Conservation (phyloP, 495 filamentous ascomycete species). For the Cercophora scortea region DNA sequence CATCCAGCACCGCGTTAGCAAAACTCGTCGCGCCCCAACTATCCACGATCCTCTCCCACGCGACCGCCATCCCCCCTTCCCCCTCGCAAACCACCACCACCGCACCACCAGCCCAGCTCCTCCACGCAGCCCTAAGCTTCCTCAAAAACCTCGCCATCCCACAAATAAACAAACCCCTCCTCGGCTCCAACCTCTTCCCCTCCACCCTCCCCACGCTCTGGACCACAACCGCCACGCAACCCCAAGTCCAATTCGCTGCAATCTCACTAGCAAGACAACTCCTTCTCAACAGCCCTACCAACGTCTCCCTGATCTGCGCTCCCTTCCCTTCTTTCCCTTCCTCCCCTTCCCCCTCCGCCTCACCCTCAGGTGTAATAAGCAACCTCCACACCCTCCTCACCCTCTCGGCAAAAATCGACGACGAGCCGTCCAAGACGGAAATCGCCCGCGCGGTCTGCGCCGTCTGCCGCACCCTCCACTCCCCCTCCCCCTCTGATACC, state of each 20-base stretch:
- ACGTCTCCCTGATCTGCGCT: slow-evolving; percentile 44
- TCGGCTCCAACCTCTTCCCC: slow-evolving; percentile 41
- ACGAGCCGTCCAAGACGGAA: slow-evolving; percentile 64
- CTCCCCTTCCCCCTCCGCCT: too few species aligned
- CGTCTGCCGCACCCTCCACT: slow-evolving; percentile 51
- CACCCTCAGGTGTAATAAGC: too few species aligned
- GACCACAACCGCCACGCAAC: slow-evolving; percentile 45
- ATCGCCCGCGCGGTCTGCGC: slow-evolving; percentile 59
- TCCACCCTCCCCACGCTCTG: slow-evolving; percentile 52
- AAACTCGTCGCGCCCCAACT: slow-evolving; percentile 49
- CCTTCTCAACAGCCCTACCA: slow-evolving; percentile 48
- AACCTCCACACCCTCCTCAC: slow-evolving; percentile 53
- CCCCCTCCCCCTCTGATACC: background rate
- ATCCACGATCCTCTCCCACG: slow-evolving; percentile 38
- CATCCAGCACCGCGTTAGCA: slow-evolving; percentile 51
- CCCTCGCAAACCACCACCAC: slow-evolving; percentile 4
- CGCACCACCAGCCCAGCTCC: slow-evolving; percentile 37
- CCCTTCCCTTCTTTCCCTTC: slow-evolving; percentile 7
- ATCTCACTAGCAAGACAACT: slow-evolving; percentile 61
- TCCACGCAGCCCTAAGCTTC: slow-evolving; percentile 64
- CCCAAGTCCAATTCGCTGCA: slow-evolving; percentile 63
- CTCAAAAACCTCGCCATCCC: slow-evolving; percentile 74
- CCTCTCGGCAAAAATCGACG: slow-evolving; percentile 50
- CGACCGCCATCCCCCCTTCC: slow-evolving; percentile 18
- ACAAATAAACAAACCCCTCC: slow-evolving; percentile 47